Conservation (phyloP, 2,329 filamentous ascomycete species). For the Sporothrix euskadiensis region DNA sequence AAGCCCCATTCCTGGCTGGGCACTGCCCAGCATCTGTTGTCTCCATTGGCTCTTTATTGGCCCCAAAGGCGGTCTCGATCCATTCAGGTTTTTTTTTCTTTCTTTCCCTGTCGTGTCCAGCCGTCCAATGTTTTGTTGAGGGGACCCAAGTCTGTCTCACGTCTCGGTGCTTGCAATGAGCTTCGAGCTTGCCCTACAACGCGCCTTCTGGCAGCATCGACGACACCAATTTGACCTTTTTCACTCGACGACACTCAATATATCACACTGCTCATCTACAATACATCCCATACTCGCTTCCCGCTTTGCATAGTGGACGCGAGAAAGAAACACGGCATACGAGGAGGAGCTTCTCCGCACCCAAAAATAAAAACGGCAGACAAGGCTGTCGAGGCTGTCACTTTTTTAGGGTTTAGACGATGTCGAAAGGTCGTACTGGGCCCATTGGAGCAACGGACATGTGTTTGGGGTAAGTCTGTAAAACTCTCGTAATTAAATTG, state of each 20-base stretch:
- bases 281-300: background rate
- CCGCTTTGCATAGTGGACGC: background rate
- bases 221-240: background rate
- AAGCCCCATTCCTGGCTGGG: background rate
- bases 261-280: background rate
- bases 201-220: background rate
- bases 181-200: background rate
- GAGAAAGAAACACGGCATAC: background rate
- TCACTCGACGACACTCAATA: background rate
- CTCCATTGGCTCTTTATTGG: background rate
- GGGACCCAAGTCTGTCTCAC: background rate
- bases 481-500: background rate
- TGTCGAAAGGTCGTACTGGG: background rate
- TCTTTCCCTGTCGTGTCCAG: conserved; percentile 2
- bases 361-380: background rate
- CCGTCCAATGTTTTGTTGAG: conserved; percentile 11
- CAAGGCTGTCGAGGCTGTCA: background rate
- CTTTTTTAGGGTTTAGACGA: background rate
- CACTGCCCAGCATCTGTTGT: background rate
- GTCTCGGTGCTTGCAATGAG: background rate
- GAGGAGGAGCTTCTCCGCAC: conserved; percentile 11
- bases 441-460: conserved; percentile 8
- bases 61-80: background rate
- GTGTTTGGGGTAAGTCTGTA: conserved; percentile 13
- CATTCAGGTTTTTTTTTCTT: background rate